A percentile compares a stretch with the other conserved stretches of the same genome.
These are phyloP conservation scores for Eremothecium sinecaudum DNA, from an alignment of 1,139 yeast species.

Conservation along the genomic window DNA sequence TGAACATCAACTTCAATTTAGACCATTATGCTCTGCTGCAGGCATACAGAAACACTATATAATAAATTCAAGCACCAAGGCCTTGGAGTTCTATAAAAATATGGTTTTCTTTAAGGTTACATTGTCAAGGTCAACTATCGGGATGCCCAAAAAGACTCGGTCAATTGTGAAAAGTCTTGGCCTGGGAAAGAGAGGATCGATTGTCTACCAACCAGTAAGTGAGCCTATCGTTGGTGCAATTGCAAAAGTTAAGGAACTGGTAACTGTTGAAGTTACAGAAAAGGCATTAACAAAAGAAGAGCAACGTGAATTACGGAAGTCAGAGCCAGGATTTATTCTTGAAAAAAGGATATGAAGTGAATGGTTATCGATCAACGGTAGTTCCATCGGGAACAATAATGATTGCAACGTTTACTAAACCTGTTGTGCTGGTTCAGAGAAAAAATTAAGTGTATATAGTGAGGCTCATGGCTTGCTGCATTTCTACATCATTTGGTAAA, in stretches of 20 bases:
- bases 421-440: no score
- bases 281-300: conserved; percentile 40
- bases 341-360: conserved; percentile 27
- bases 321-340: conserved; percentile 51
- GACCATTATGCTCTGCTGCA: no score
- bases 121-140: conserved; percentile 74
- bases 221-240: conserved; percentile 82
- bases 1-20: no score
- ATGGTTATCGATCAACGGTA: no score
- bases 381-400: no score
- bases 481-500: conserved; percentile 6
- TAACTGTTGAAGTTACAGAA: conserved; percentile 71
- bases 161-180: conserved; percentile 68
- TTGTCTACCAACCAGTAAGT: conserved; percentile 62
- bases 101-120: conserved; percentile 55
- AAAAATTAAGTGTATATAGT: no score
- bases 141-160: conserved; percentile 62
- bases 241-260: conserved; percentile 75
- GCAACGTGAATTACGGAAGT: conserved; percentile 47
- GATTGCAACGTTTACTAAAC: no score
- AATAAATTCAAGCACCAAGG: no score
- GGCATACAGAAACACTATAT: no score
- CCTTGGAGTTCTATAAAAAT: no score
- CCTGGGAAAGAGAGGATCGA: conserved; percentile 61
- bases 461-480: background rate